A percentile compares a stretch with the other conserved stretches of the same genome.
Conservation (phyloP, 768 basidiomycete species). For the Myochromella boudieri region DNA sequence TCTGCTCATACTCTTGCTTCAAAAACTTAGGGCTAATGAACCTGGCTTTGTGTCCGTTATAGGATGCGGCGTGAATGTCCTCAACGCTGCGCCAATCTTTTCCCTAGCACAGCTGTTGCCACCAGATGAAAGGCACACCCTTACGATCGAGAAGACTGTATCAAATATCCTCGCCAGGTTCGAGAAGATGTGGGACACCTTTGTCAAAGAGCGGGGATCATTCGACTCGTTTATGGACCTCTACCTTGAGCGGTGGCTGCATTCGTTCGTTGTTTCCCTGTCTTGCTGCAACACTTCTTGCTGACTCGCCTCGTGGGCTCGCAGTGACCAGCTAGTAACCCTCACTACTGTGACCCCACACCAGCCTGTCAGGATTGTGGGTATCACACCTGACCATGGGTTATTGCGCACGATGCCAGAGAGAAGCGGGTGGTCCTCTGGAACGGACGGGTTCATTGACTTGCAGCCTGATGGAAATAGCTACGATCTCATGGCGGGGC, state of each 20-base stretch:
- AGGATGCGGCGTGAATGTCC: slow-evolving; percentile 91
- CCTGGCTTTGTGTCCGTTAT: neutral
- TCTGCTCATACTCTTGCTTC: too few species aligned
- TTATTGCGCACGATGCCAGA: slow-evolving; percentile 80
- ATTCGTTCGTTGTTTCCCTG: slow-evolving; percentile 66
- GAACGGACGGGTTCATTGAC: slow-evolving; percentile 65
- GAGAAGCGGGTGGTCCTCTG: slow-evolving; percentile 29
- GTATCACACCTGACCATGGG: slow-evolving; percentile 88
- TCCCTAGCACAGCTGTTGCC: slow-evolving; percentile 74
- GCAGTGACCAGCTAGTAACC: slow-evolving; percentile 82
- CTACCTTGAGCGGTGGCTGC: slow-evolving; percentile 86
- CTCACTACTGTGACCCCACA: slow-evolving; percentile 76
- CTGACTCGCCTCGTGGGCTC: neutral
- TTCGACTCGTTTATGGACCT: slow-evolving; percentile 81
- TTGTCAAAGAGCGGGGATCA: slow-evolving; percentile 61
- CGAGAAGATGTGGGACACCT: slow-evolving; percentile 74
- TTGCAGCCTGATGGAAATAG: slow-evolving; percentile 97
- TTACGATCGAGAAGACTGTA: slow-evolving; percentile 73
- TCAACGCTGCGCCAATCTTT: slow-evolving; percentile 78
- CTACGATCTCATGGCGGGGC: slow-evolving; percentile 90
- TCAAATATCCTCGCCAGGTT: slow-evolving; percentile 78
- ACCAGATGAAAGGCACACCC: slow-evolving; percentile 25
- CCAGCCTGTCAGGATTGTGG: slow-evolving; percentile 69
- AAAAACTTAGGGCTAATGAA: too few species aligned
- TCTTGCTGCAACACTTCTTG: neutral